Percentiles rank a stretch among this genome's conserved stretches.
phyloP scores from a whole-genome alignment of 768 basidiomycete species.

The Lactifluus volemus region DNA sequence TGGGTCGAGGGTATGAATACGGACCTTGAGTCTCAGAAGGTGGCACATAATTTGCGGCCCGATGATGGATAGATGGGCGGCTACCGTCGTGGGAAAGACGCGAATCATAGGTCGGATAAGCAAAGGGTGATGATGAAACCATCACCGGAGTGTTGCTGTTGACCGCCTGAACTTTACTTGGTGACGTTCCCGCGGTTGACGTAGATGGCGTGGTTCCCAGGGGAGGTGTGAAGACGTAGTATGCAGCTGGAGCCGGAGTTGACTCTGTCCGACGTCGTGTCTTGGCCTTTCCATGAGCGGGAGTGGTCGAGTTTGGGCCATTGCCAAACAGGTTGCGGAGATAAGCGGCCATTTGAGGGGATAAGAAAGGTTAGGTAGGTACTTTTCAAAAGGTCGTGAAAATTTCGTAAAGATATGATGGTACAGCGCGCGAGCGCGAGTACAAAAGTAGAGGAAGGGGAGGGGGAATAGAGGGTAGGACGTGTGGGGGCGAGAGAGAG shows the following conservation, averaged over 20 bases:
- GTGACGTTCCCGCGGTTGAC: slow-evolving; percentile 11
- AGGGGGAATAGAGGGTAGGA: not conserved
- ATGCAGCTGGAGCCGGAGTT: slow-evolving; percentile 25
- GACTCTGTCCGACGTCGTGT: slow-evolving; percentile 38
- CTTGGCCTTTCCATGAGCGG: slow-evolving; percentile 28
- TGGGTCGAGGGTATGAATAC: slow-evolving; percentile 19
- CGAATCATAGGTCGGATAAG: slow-evolving; percentile 20
- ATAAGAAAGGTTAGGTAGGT: no score
- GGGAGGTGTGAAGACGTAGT: slow-evolving; percentile 23
- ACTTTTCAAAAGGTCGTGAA: slow-evolving; percentile 5
- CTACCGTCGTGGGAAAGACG: slow-evolving; percentile 14
- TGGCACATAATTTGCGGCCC: slow-evolving; percentile 8
- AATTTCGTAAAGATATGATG: not conserved
- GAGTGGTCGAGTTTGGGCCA: slow-evolving; percentile 17
- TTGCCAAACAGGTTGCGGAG: slow-evolving; percentile 41
- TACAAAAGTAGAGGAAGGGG: not conserved
- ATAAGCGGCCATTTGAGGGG: slow-evolving; percentile 38
- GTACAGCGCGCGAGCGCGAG: not conserved
- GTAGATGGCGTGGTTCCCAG: slow-evolving; percentile 7
- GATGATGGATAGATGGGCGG: slow-evolving; percentile 14
- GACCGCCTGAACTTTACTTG: slow-evolving; percentile 4
- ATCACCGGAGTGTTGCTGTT: slow-evolving; percentile 11
- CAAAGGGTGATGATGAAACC: slow-evolving; percentile 20
- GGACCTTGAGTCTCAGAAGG: slow-evolving; percentile 11
- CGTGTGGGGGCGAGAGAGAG: not conserved